A percentile compares a stretch with the other conserved stretches of the same genome.
phyloP scores from a whole-genome alignment of 2,329 filamentous ascomycete species.

The Ceratocystiopsis brevicomis region DNA sequence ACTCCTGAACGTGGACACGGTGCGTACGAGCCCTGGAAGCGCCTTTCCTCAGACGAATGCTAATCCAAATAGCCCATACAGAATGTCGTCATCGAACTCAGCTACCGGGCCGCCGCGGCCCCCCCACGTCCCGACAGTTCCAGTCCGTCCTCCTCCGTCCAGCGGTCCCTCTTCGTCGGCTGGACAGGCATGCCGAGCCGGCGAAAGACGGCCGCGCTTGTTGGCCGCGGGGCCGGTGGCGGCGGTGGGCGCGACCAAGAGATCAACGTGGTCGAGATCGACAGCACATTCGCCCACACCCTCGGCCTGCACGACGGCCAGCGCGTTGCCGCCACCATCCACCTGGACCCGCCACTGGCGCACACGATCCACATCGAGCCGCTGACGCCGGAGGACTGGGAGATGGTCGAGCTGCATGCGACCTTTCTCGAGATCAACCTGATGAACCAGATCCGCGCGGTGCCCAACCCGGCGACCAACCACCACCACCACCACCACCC shows the following conservation, averaged over 20 bases:
- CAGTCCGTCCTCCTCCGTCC: constrained; percentile 10
- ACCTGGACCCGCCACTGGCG: constrained; percentile 75
- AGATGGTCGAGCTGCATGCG: constrained; percentile 94
- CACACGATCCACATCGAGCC: constrained; percentile 96
- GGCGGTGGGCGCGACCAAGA: constrained; percentile 56
- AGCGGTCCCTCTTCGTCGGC: constrained; percentile 65
- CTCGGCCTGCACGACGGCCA: constrained; percentile 66
- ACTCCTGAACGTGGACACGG: constrained; percentile 76
- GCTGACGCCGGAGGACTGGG: constrained; percentile 88
- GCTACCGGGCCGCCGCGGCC: constrained; percentile 42
- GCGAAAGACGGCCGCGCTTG: constrained; percentile 53
- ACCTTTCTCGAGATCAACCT: constrained; percentile 91
- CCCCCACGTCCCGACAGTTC: constrained; percentile 24
- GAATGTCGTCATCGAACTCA: constrained; percentile 89
- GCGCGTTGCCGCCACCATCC: constrained; percentile 52
- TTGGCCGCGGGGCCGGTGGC: constrained; percentile 39
- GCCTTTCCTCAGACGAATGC: too few species aligned
- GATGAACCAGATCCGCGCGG: constrained; percentile 73
- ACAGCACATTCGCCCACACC: constrained; percentile 62
- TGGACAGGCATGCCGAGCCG: constrained; percentile 98
- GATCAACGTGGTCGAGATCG: constrained; percentile 61
- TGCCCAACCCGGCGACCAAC: constrained; percentile 61
- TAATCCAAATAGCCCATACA: too few species aligned
- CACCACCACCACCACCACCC: constrained; percentile 47
- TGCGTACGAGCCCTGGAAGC: constrained; percentile 25